Base-by-base conservation (phyloP, 1,139 yeast species). In the Entelexis paramagnoliae region DNA sequence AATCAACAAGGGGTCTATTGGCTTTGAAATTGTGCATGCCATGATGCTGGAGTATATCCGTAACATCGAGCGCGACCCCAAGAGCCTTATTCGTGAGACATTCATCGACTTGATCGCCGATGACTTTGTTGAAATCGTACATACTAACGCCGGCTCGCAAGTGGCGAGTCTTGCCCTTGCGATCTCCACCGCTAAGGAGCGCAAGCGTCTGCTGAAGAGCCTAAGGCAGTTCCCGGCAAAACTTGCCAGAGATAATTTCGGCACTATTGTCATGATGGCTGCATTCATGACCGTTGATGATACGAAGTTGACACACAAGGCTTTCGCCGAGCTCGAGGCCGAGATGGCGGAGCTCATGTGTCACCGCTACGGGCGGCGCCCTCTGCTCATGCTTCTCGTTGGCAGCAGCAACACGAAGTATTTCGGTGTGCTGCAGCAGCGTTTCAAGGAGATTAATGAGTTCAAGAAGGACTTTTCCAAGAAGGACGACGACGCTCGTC, bases 11-110 rank as follows among this genome's bases (percentile, higher is more conserved):
- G 97, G 97, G 8, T 86, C 96, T 5, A 84, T 95, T 44, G 97
- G 98, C 39, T 91, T 91, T 75, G 95, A 89, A 66, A 84, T 91
- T 60, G 77, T 91, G 64, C 98, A 91, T 67, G 95, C 96, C 33
- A 96, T 95, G 49, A 88, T 91, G 95, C 80, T 76, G 64, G 96
- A 91, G 66, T 88, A 85, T 62, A 78, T 80, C 46, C 77, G 80
- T 55, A 81, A 88, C 57, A 79, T 88, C 57, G 59, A 62, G 17
- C 79, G 77, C 33, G 83, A 80, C 46, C 52, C 55, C 16, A 49
- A 58, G 44, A 48, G 51, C 41, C 26, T 51, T 28, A 93, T 87
- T 65, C 77, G 81, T 51, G 78, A 85, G 61, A 95, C 86, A 52
- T 83, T 89, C 63, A 78, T 88, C 60, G 96, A 89, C 58, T 71